These are phyloP conservation scores for Drechslerella stenobrocha DNA, from an alignment of 2,329 filamentous ascomycete species.

Conservation along the genomic window DNA sequence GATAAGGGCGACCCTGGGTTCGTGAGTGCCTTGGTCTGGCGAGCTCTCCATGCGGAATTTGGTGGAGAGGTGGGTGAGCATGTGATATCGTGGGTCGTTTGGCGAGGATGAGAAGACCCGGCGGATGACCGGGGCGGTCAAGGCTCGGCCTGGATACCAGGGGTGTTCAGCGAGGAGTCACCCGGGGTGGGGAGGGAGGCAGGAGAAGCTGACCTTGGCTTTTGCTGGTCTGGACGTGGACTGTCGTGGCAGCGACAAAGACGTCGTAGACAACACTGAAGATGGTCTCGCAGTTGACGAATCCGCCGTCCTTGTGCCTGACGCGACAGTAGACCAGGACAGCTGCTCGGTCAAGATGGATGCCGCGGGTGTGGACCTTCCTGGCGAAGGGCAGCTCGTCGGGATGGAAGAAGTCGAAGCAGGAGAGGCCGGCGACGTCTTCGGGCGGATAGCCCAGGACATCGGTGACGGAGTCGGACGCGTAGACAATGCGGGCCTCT, in stretches of 20 bases:
- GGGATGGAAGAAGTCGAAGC: constrained; percentile 84
- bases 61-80: constrained; percentile 80
- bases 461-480: constrained; percentile 79
- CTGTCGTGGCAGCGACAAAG: constrained; percentile 78
- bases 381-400: constrained; percentile 77
- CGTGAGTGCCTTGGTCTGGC: constrained; percentile 65
- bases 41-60: constrained; percentile 67
- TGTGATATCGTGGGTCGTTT: constrained; percentile 82
- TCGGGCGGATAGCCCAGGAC: constrained; percentile 78
- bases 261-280: constrained; percentile 89
- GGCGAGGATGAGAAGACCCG: constrained; percentile 80
- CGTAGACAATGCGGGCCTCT: constrained; percentile 79
- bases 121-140: constrained; percentile 75
- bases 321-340: constrained; percentile 79
- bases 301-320: constrained; percentile 68
- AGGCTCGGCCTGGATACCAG: constrained; percentile 66
- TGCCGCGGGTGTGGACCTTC: constrained; percentile 70
- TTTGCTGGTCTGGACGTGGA: constrained; percentile 70
- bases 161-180: constrained; percentile 22
- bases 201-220: constrained; percentile 69
- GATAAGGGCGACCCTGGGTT: constrained; percentile 80
- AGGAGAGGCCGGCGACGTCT: constrained; percentile 74
- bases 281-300: constrained; percentile 82
- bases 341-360: constrained; percentile 79
- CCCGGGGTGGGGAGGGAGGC: constrained; percentile 25